Conservation (phyloP, 371 early-diverging fungal genomes). For the Nosema granulosis region DNA sequence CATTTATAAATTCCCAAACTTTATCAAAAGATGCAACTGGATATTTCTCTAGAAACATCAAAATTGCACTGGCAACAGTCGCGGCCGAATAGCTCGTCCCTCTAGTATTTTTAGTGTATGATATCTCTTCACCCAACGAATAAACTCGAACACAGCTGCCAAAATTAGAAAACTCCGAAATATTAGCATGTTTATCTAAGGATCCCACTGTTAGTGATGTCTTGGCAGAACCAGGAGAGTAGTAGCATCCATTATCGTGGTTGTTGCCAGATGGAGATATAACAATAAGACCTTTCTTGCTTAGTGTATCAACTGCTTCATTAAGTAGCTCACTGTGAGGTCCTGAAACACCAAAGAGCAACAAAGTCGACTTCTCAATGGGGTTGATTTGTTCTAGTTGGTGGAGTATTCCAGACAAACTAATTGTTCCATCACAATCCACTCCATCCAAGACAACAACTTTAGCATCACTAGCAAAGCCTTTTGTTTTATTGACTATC, state of each 20-base stretch:
- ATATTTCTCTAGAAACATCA: conserved; percentile 51
- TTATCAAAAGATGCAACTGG: conserved; percentile 22
- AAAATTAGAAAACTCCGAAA: conserved; percentile 50
- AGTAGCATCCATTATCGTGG: conserved; percentile 54
- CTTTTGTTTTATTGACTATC: conserved; percentile 38
- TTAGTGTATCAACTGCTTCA: conserved; percentile 40
- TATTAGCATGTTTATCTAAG: conserved; percentile 36
- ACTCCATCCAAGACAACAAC: conserved; percentile 52
- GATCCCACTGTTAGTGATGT: conserved; percentile 59
- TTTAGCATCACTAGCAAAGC: conserved; percentile 57
- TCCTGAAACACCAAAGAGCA: conserved; percentile 62
- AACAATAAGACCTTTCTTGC: conserved; percentile 35
- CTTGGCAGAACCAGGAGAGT: conserved; percentile 61
- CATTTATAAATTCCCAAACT: conserved; percentile 43
- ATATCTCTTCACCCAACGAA: conserved; percentile 49
- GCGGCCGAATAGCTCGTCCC: conserved; percentile 53
- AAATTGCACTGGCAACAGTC: conserved; percentile 38
- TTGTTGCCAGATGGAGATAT: conserved; percentile 63
- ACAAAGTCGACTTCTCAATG: conserved; percentile 14
- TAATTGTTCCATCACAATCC: conserved; percentile 41
- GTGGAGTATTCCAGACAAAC: conserved; percentile 57
- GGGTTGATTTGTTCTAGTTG: conserved; percentile 50
- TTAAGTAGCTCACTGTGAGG: conserved; percentile 54
- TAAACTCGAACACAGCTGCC: conserved; percentile 52
- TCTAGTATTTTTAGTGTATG: background rate